Evolutionary conservation across 164 flowering plant genomes (phyloP).

Genomic region (Platanus orientalis): DNA sequence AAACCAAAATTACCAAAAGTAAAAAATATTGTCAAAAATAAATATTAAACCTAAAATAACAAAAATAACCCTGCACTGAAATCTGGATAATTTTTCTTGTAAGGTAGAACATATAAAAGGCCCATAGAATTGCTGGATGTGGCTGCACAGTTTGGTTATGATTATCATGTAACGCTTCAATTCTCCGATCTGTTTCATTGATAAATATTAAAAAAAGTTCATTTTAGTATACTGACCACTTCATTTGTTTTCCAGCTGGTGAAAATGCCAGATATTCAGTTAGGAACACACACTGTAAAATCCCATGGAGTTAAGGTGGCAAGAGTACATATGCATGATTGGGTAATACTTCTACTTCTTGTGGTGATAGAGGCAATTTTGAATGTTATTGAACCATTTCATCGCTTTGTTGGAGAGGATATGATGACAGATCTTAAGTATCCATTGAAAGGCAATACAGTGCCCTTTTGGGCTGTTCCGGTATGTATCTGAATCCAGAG

Average conservation of each 20-base stretch:
- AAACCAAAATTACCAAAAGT: no score
- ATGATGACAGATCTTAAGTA: conserved; percentile 13
- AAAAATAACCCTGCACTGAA: no score
- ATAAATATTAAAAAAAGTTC: no score
- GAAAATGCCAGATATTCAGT: conserved; percentile 14
- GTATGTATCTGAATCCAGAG: not conserved
- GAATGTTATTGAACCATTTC: conserved; percentile 15
- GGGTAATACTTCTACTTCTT: conserved; percentile 14
- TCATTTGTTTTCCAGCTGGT: not conserved
- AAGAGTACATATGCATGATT: conserved; percentile 12
- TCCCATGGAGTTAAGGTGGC: conserved; percentile 17
- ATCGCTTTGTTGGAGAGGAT: conserved; percentile 13
- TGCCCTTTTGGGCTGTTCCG: conserved; percentile 17
- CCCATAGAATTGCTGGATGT: no score
- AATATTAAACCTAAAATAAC: no score
- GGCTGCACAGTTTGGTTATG: no score
- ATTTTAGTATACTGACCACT: no score
- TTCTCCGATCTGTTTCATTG: no score
- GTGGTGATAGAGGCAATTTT: conserved; percentile 6
- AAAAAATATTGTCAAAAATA: no score
- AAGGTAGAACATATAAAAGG: no score
- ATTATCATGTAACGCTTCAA: no score
- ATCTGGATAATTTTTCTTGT: no score
- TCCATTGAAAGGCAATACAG: conserved; percentile 11
- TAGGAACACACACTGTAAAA: conserved; percentile 10